Base-by-base conservation (phyloP, 768 basidiomycete genomes). In the Candolleomyces aberdarensis region DNA sequence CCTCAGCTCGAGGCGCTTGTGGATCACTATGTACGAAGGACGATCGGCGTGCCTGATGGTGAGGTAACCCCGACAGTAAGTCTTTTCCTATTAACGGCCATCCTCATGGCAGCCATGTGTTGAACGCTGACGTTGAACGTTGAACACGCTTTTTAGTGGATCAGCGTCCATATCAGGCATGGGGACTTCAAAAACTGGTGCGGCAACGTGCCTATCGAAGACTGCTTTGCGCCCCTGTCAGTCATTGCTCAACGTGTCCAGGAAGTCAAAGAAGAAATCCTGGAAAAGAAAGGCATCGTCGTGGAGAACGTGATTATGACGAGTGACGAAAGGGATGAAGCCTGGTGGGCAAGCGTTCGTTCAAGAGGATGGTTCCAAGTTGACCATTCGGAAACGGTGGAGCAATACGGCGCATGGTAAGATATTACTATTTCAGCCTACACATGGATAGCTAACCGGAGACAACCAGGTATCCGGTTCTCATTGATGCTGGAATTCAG, bases 401-500 rank as follows among this genome's bases (percentile, higher is more conserved):
- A 82, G 57, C 66, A 66, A 13, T 75, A 83, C 60, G 83, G 83
- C 9, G 69, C 69, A 48, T 86, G 85, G 85, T 84, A 62, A 63
- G 80, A 66, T 26, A 43, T 55, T 32, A 14, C 8, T 17, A 10
- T 22, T 31, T 20, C 32, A n/a, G 15, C 11, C 15, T 5, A 17
- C 4, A 15, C 14, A 8, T n/a, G 6, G 7, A 36, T 11, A n/a
- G 39, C 31, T 41, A 14, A 55, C 11, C 19, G 15, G 2, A 40
- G n/a, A 39, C 40, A n/a, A n/a, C n/a, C 64, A 88, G 88, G 87
- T 87, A 89, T 70, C 86, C 88, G 13, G 74, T 88, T n/a, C 72
- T 92, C 54, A 80, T 91, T 55, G 89, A 91, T 66, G 87, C 88
- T 3, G 85, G 83, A 9, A 82, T 90, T 59, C 91, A 92, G 66